Evolutionary conservation across 306 rosid species (phyloP).

Genomic region (Prunus armeniaca): DNA sequence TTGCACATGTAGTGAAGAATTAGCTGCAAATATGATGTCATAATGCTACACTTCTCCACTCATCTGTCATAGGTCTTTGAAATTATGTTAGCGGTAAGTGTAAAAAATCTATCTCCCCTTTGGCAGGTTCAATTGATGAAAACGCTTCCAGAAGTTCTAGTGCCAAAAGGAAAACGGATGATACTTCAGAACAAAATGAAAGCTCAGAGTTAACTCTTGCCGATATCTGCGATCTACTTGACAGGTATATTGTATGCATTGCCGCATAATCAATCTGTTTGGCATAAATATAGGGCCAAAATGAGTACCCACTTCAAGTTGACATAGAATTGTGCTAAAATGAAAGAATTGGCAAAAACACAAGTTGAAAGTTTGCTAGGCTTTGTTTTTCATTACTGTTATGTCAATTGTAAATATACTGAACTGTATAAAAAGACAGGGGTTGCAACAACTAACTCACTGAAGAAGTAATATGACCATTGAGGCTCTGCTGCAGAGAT

Average conservation of each 20-base stretch:
- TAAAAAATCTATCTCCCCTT: background rate
- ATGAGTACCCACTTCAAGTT: background rate
- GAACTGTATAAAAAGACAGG: background rate
- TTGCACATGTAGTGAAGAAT: background rate
- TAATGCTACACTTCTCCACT: no score
- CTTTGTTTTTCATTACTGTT: background rate
- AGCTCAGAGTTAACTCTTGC: constrained; percentile 25
- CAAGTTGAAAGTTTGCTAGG: background rate
- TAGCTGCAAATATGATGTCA: background rate
- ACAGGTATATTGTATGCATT: constrained; percentile 24
- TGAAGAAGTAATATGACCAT: background rate
- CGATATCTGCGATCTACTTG: constrained; percentile 19
- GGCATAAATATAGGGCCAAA: background rate
- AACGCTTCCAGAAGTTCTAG: constrained; percentile 14
- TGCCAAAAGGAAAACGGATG: background rate
- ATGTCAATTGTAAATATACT: no score
- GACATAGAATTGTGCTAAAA: background rate
- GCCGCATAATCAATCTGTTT: background rate
- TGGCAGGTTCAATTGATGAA: constrained; percentile 21
- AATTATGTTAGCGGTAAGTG: background rate
- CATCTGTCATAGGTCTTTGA: background rate
- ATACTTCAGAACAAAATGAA: constrained; percentile 1
- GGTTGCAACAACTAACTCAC: background rate
- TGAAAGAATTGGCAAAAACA: background rate
- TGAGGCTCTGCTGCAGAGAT: background rate